These are phyloP conservation scores for Diplodia mutila DNA, from an alignment of 2,329 filamentous ascomycete species.

Conservation along the genomic window DNA sequence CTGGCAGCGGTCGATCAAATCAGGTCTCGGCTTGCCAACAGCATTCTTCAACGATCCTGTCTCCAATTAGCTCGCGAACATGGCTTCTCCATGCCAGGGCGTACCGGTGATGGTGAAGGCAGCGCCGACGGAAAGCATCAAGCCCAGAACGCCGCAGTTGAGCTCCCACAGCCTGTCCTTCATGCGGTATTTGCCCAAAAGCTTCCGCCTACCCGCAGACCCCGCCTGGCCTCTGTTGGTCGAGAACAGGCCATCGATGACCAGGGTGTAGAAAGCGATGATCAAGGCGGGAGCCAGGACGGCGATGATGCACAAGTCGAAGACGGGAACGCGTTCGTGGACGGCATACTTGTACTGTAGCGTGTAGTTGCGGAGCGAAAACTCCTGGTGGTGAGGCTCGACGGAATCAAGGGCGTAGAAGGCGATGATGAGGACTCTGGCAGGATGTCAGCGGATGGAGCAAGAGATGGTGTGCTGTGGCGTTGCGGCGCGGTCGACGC, in stretches of 20 bases:
- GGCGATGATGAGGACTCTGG: conserved; percentile 54
- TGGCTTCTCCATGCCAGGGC: conserved; percentile 25
- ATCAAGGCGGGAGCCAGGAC: conserved; percentile 54
- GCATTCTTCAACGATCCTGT: conserved; percentile 59
- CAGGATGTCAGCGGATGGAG: conserved; percentile 32
- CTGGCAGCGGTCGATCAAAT: conserved; percentile 61
- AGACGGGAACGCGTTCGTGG: conserved; percentile 59
- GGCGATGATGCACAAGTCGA: conserved; percentile 54
- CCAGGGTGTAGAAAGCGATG: conserved; percentile 60
- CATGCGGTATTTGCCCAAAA: conserved; percentile 54
- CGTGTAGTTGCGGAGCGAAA: conserved; percentile 60
- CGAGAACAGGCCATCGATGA: conserved; percentile 63
- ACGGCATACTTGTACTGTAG: conserved; percentile 62
- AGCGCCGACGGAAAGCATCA: conserved; percentile 57
- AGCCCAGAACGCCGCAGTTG: conserved; percentile 63
- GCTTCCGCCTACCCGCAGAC: conserved; percentile 35
- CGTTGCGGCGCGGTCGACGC: conserved; percentile 8
- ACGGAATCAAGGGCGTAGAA: conserved; percentile 59
- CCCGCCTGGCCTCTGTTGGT: conserved; percentile 46
- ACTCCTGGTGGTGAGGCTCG: conserved; percentile 61
- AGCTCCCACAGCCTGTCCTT: conserved; percentile 65
- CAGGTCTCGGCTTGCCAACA: conserved; percentile 62
- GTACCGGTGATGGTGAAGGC: conserved; percentile 60
- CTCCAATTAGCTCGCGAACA: conserved; percentile 16
- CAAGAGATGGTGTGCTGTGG: conserved; percentile 41